These are phyloP conservation scores for Russula earlei DNA, from an alignment of 768 basidiomycete species.

Conservation along the genomic window DNA sequence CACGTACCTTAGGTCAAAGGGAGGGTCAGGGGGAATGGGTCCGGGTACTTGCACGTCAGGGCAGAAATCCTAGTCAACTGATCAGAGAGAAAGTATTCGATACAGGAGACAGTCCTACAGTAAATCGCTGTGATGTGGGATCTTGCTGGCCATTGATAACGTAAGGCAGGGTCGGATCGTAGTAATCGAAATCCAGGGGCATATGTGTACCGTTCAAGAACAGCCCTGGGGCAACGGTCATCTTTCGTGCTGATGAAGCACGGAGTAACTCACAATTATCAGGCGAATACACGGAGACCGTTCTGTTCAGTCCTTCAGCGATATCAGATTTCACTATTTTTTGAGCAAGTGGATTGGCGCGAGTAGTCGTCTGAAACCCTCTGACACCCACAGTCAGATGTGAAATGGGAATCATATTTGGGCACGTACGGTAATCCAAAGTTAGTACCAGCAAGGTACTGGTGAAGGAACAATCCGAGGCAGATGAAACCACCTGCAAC, in stretches of 20 bases:
- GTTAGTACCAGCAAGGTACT: slow-evolving; percentile 42
- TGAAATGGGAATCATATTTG: neutral
- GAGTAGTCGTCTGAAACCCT: slow-evolving; percentile 46
- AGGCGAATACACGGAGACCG: slow-evolving; percentile 36
- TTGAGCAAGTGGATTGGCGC: slow-evolving; percentile 48
- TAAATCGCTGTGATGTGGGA: slow-evolving; percentile 28
- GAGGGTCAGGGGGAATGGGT: slow-evolving; percentile 2
- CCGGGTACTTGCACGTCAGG: slow-evolving; percentile 20
- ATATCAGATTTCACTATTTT: slow-evolving; percentile 23
- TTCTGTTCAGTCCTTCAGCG: slow-evolving; percentile 29
- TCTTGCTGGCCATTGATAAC: slow-evolving; percentile 26
- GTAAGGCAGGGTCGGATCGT: slow-evolving; percentile 23
- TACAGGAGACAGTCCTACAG: slow-evolving; percentile 19
- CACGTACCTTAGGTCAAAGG: slow-evolving; percentile 15
- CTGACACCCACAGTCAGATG: slow-evolving; percentile 26
- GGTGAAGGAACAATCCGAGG: slow-evolving; percentile 51
- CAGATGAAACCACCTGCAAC: slow-evolving; percentile 46
- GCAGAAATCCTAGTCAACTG: slow-evolving; percentile 27
- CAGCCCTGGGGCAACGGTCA: slow-evolving; percentile 17
- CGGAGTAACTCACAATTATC: slow-evolving; percentile 39
- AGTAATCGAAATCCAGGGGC: slow-evolving; percentile 25
- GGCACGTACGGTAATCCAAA: slow-evolving; percentile 42
- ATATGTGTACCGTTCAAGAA: slow-evolving; percentile 28
- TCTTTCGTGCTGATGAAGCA: neutral
- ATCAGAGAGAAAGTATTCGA: neutral